Evolutionary conservation across 2,329 filamentous ascomycete genomes (phyloP).

Genomic region (Exophiala lecanii-corni): DNA sequence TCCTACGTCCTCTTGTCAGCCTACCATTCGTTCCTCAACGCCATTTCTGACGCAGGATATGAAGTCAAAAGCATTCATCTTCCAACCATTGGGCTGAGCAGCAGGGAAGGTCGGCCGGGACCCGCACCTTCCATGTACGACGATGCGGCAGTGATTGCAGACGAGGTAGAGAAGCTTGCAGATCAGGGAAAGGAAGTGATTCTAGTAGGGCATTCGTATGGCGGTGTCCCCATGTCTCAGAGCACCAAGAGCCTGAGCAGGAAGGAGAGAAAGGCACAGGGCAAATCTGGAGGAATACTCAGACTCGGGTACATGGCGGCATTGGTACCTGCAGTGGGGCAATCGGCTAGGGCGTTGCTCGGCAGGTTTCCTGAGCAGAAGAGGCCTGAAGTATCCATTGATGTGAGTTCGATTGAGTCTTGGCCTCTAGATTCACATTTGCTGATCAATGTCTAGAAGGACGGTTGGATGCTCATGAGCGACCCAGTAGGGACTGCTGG

Average conservation of each 20-base stretch:
- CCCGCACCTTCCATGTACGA: slow-evolving; percentile 28
- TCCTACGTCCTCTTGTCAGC: background rate
- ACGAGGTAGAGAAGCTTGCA: slow-evolving; percentile 25
- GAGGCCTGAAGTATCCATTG: slow-evolving; percentile 7
- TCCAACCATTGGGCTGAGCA: background rate
- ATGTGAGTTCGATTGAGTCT: slow-evolving; percentile 7
- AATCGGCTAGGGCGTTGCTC: background rate
- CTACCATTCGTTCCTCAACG: background rate
- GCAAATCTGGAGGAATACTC: slow-evolving; percentile 31
- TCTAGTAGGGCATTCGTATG: slow-evolving; percentile 35
- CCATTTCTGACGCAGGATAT: background rate
- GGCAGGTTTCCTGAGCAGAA: slow-evolving; percentile 5
- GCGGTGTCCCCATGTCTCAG: slow-evolving; percentile 31
- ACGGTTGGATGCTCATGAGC: slow-evolving; percentile 19
- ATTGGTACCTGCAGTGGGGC: slow-evolving; percentile 31
- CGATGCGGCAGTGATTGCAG: slow-evolving; percentile 30
- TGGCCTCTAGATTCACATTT: background rate
- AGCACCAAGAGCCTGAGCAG: slow-evolving; percentile 30
- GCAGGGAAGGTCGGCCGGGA: background rate
- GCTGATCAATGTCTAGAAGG: slow-evolving; percentile 9
- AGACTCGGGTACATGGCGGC: slow-evolving; percentile 32
- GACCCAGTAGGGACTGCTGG: slow-evolving; percentile 2
- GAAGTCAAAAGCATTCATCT: background rate
- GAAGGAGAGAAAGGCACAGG: slow-evolving; percentile 26
- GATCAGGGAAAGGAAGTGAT: slow-evolving; percentile 33